Evolutionary conservation across 2,329 filamentous ascomycete species (phyloP), one percentile per base, ranked within the genome.

Genomic region (Curvularia hawaiiensis): DNA sequence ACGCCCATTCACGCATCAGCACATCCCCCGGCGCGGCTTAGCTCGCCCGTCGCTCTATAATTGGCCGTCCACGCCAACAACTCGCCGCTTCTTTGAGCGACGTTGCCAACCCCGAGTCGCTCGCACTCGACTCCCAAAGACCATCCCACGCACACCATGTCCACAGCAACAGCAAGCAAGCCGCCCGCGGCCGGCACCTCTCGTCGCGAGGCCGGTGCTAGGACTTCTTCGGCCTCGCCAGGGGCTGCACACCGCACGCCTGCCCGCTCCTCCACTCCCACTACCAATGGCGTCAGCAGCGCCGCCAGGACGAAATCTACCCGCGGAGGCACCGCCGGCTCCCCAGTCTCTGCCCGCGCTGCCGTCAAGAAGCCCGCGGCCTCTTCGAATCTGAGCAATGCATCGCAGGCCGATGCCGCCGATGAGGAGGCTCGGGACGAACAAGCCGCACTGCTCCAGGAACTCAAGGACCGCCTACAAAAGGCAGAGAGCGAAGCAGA

Each of bases 391-490:
- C 67, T 76, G 39, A 72, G 72, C 67, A 71, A 65, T 61, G 64
- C 70, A 55, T 71, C 70, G 66, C 73, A 70, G 67, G 73, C 72
- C 64, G 72, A 76, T 56, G 66, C 69, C 38, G 72, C 69, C 38
- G 78, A 79, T 51, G 79, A 92, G 63, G 90, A 93, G 50, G 88
- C 88, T 61, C 88, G 90, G 66, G 92, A 91, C 18, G 92, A 95
- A 77, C 88, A 90, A 61, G 83, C 91, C 41, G 88, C 90, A 16
- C 83, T 90, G 55, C 84, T 97, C 57, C 91, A 96, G 63, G 92
- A 97, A 63, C 80, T 97, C 58, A 92, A 92, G 78, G 88, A 92
- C 63, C 88, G 91, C 56, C 82, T 97, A 50, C 85, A 90, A 69
- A 91, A 89, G 76, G 90, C 92, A 22, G 94, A 97, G 78, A 84